Base-by-base conservation (phyloP, 1,284 basidiomycete species). In the Sporisorium iseilematis-ciliati region DNA sequence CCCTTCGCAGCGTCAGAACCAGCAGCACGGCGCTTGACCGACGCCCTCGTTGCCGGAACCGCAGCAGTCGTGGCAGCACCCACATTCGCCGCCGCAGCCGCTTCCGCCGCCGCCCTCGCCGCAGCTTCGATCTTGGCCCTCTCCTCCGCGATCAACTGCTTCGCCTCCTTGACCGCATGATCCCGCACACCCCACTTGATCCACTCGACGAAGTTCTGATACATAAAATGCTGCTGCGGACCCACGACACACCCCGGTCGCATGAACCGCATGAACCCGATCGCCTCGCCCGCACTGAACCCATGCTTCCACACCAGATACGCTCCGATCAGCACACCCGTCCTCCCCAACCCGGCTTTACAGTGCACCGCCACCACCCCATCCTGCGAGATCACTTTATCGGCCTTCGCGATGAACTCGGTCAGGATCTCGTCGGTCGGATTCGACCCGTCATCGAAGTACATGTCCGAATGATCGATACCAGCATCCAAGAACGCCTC, bases 241-340 rank as follows among this genome's bases (percentile, higher is more conserved):
- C 95, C 95, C 40, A 98, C 95, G 16, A 98, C 95, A 85, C 94
- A 95, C 2, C 94, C 94, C 0, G 96, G 97, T 45, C 96, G 91
- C 72, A 97, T 91, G 75, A 99, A 92, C 23, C 97, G 91, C 97
- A 99, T 99, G 86, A 95, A 98, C 0, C 92, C 97, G 69, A 99
- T 99, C 10, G 92, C 95, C 87, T 99, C 97, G 62, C 91, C 91
- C 0, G 96, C 95, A n/a, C 94, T 94, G 84, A 99, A 99, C n/a
- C 93, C 93, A 82, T 98, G 95, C 87, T 97, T 97, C 93, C 97
- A 99, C 77, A 97, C 93, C 62, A 99, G 89, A 88, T 98, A 99
- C 3, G 97, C 97, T 49, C 85, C 81, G 71, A 99, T 96, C 68
- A 99, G 88, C 4, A 95, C 96, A 4, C 97, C 96, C 3, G 94